Conservation (phyloP, 2,329 filamentous ascomycete genomes). For the Calonectria pteridis region DNA sequence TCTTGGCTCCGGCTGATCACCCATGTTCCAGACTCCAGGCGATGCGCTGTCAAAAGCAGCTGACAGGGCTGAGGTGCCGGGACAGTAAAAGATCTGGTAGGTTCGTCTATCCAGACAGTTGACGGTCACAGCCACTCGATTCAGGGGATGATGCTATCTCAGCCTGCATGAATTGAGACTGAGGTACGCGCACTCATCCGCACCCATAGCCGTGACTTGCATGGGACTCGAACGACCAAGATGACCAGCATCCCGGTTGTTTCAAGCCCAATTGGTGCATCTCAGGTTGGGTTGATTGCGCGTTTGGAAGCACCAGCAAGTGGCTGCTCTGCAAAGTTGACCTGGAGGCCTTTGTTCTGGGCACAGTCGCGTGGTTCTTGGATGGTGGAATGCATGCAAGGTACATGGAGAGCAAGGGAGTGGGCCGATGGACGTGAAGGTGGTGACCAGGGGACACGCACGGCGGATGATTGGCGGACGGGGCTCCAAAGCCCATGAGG, state of each 20-base stretch:
- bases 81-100: neutral
- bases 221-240: neutral
- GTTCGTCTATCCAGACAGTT: slow-evolving; percentile 1
- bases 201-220: neutral
- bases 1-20: neutral
- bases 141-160: slow-evolving; percentile 11
- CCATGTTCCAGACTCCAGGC: slow-evolving; percentile 8
- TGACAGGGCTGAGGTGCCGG: slow-evolving; percentile 16
- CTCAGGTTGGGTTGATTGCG: slow-evolving; percentile 3
- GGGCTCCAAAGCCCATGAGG: neutral
- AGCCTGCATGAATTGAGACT: neutral
- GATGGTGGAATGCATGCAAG: slow-evolving; percentile 16
- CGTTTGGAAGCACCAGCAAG: neutral
- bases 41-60: slow-evolving; percentile 20
- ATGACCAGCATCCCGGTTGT: slow-evolving; percentile 1
- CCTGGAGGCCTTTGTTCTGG: neutral
- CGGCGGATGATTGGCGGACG: slow-evolving; percentile 5
- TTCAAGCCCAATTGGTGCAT: slow-evolving; percentile 14
- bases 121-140: neutral
- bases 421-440: slow-evolving; percentile 2
- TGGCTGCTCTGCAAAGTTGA: neutral
- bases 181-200: neutral
- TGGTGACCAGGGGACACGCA: neutral
- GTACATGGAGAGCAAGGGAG: neutral
- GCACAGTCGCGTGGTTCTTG: slow-evolving; percentile 22